These are phyloP conservation scores for Xanthoparmelia taractica DNA, from an alignment of 495 filamentous ascomycete genomes.

Conservation along the genomic window DNA sequence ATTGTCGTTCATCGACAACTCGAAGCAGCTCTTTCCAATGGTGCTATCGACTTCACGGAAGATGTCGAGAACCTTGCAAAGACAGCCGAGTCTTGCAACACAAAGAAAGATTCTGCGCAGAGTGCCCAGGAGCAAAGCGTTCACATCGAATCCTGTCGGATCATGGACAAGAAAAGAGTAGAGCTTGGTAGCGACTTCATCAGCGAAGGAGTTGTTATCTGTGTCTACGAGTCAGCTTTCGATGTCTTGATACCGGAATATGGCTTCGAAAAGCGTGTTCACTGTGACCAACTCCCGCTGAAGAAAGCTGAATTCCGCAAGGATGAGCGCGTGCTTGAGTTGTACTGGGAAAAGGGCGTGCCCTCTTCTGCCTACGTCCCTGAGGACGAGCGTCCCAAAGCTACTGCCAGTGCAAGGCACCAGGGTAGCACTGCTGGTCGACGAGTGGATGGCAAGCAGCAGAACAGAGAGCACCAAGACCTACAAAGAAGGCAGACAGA, in stretches of 20 bases:
- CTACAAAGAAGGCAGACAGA: constrained; percentile 84
- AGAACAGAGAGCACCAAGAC: constrained; percentile 75
- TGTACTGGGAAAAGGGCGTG: constrained; percentile 99
- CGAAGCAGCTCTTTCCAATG: constrained; percentile 76
- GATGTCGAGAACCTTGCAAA: constrained; percentile 83
- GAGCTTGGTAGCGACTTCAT: constrained; percentile 87
- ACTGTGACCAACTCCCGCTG: constrained; percentile 93
- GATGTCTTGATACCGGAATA: constrained; percentile 97
- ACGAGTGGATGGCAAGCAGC: constrained; percentile 70
- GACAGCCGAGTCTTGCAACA: constrained; percentile 93
- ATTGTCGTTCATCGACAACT: constrained; percentile 93
- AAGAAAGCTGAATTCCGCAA: constrained; percentile 99
- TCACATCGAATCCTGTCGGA: constrained; percentile 93
- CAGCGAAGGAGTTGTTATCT: constrained; percentile 92
- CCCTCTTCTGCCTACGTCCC: constrained; percentile 94
- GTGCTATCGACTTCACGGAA: constrained; percentile 76
- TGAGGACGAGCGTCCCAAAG: constrained; percentile 90
- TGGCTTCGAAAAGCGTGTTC: constrained; percentile 97
- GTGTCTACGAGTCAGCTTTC: constrained; percentile 97
- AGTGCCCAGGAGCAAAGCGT: constrained; percentile 97
- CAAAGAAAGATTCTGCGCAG: constrained; percentile 97
- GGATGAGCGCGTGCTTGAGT: constrained; percentile 81
- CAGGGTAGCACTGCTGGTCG: constrained; percentile 57
- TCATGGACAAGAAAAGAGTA: constrained; percentile 80
- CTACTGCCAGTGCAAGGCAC: constrained; percentile 51